Base-by-base conservation (phyloP, 176 grass and related monocot genomes). In the Oryza australiensis region DNA sequence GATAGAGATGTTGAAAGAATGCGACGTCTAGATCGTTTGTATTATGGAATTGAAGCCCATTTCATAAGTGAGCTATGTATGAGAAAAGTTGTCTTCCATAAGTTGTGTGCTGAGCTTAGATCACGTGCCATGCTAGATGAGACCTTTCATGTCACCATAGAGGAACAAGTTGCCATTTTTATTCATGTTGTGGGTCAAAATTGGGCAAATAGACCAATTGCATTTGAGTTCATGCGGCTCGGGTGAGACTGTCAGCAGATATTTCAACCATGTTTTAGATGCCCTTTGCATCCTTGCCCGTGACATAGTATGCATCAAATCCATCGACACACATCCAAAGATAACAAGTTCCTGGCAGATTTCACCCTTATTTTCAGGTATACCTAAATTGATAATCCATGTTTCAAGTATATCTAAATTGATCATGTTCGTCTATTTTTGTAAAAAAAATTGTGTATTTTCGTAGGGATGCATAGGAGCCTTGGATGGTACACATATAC, bases 381-480 rank as follows among this genome's bases (percentile, higher is more conserved):
- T n/a, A n/a, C n/a, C n/a, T n/a, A 28, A 27, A 5, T n/a, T 64
- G 26, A 12, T 5, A 26, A 28, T 64, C 26, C 11, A 0, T 64
- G 2, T 26, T 27, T 28, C 3, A 1, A 12, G 11, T 64, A 14
- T 62, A 62, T 26, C 9, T 11, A 62, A 9, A 7, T 62, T n/a
- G n/a, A 2, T 26, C 23, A 62, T 26, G 23, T 64, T 64, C 23
- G 13, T 64, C 24, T 42, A 42, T 11, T 42, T 42, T 3, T 11
- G 1, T 5, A 42, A 42, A 42, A n/a, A n/a, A n/a, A n/a, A n/a
- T n/a, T 62, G 9, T 24, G 1, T 62, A 62, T 64, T 9, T 12
- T 73, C n/a, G n/a, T 74, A 55, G 46, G 46, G 15, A 30, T 55
- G 72, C 27, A 33, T 74, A 74, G 72, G 72, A 74, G 46, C 45